phyloP scores from a whole-genome alignment of 1,284 basidiomycete species.

The Sporisorium iseilematis-ciliati region DNA sequence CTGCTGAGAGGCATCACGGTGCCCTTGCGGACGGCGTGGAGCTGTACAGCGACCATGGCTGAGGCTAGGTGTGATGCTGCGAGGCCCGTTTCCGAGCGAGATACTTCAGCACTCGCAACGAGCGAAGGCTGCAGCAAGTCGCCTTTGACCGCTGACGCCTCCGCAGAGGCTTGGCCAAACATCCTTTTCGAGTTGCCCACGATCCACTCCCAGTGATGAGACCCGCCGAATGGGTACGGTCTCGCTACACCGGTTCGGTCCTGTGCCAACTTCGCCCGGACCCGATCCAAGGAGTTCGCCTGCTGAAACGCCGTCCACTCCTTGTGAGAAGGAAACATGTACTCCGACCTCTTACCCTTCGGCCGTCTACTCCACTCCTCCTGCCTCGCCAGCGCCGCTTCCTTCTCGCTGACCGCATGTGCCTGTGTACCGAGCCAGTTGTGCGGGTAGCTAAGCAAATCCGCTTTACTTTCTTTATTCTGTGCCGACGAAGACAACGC shows the following conservation, averaged over 20 bases:
- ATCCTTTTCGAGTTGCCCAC: constrained; percentile 36
- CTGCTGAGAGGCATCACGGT: constrained; percentile 36
- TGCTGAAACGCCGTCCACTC: constrained; percentile 36
- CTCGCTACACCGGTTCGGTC: constrained; percentile 38
- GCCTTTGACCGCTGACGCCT: neutral
- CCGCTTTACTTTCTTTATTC: constrained; percentile 6
- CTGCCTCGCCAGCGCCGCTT: constrained; percentile 15
- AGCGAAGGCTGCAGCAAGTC: constrained; percentile 19
- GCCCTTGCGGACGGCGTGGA: constrained; percentile 44
- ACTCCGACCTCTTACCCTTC: constrained; percentile 61
- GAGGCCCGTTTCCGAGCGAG: constrained; percentile 4
- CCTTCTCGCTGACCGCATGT: constrained; percentile 29
- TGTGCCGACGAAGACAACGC: constrained; percentile 16
- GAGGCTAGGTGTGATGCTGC: constrained; percentile 18
- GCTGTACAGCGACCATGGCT: constrained; percentile 46
- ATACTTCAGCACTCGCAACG: constrained; percentile 6
- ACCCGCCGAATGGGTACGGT: constrained; percentile 34
- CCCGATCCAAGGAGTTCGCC: constrained; percentile 17
- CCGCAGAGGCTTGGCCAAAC: constrained; percentile 6
- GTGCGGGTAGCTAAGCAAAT: constrained; percentile 48
- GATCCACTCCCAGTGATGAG: constrained; percentile 37
- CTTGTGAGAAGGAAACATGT: constrained; percentile 35
- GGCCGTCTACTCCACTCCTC: constrained; percentile 59
- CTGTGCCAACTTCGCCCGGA: constrained; percentile 12
- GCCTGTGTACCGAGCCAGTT: constrained; percentile 58